These are phyloP conservation scores for Fusarium compactum DNA, from an alignment of 2,329 filamentous ascomycete genomes.

Conservation along the genomic window DNA sequence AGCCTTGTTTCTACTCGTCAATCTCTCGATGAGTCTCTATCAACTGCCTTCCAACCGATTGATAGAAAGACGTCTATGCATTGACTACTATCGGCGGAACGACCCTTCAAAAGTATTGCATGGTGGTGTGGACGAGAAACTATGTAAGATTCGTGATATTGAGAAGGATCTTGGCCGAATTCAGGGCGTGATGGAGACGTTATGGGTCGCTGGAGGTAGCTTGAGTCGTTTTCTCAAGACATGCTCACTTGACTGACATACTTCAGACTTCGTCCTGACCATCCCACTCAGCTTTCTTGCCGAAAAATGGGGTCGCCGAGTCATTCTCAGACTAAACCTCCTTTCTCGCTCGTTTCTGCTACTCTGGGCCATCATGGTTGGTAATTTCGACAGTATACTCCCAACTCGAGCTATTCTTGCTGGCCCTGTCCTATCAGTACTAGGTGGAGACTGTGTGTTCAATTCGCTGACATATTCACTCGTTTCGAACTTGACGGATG, in stretches of 20 bases:
- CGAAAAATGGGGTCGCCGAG: slow-evolving; percentile 56
- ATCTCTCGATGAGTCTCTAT: slow-evolving; percentile 61
- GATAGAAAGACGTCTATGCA: slow-evolving; percentile 62
- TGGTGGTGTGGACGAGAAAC: slow-evolving; percentile 61
- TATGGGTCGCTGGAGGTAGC: slow-evolving; percentile 62
- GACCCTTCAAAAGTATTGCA: slow-evolving; percentile 50
- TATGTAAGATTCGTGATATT: slow-evolving; percentile 66
- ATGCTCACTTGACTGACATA: background rate
- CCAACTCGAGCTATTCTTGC: slow-evolving; percentile 52
- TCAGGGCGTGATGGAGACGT: slow-evolving; percentile 63
- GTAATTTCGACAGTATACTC: slow-evolving; percentile 33
- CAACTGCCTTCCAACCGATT: slow-evolving; percentile 61
- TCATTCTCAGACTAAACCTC: slow-evolving; percentile 59
- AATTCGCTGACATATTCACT: slow-evolving; percentile 63
- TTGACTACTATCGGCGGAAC: slow-evolving; percentile 59
- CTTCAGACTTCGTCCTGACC: slow-evolving; percentile 61
- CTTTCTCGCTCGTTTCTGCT: slow-evolving; percentile 50
- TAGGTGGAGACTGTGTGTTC: slow-evolving; percentile 64
- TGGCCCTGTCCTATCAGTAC: slow-evolving; percentile 57
- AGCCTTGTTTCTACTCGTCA: slow-evolving; percentile 58
- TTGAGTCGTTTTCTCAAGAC: rapidly evolving
- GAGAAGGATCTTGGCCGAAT: slow-evolving; percentile 65
- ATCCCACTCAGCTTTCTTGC: slow-evolving; percentile 62
- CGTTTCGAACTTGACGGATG: slow-evolving; percentile 58
- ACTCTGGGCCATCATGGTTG: slow-evolving; percentile 43